Evolutionary conservation across 345 rosid genomes (phyloP).

Genomic region (Eucalyptus decipiens): DNA sequence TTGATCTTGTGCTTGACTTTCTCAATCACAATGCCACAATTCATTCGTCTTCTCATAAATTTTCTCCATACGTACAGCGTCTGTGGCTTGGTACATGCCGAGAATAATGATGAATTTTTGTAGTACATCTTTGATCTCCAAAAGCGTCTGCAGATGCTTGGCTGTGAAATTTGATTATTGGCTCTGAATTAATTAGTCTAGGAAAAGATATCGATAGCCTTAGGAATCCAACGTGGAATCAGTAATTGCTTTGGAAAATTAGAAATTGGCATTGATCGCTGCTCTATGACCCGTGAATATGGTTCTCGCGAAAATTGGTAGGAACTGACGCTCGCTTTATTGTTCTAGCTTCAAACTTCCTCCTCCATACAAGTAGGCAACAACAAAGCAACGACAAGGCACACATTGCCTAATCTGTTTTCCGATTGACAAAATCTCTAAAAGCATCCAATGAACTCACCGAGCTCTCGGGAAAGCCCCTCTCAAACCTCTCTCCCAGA

Average conservation of each 20-base stretch:
- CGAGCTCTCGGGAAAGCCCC: slow-evolving; percentile 20
- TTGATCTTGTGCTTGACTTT: neutral
- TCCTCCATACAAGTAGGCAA: neutral
- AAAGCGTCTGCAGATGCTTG: neutral
- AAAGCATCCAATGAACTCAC: slow-evolving; percentile 7
- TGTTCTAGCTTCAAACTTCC: neutral
- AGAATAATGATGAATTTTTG: neutral
- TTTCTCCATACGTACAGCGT: neutral
- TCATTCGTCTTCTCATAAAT: neutral
- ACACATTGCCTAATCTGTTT: neutral
- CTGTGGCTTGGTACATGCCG: neutral
- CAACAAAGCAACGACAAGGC: neutral
- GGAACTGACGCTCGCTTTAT: neutral
- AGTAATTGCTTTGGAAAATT: neutral
- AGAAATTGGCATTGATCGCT: neutral
- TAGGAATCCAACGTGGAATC: neutral
- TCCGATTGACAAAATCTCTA: neutral
- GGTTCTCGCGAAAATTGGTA: neutral
- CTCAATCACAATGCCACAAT: neutral
- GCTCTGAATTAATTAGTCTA: neutral
- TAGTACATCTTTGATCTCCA: neutral
- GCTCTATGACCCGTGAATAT: neutral
- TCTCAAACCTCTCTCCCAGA: neutral
- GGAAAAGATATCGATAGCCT: neutral
- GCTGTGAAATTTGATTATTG: neutral